A percentile compares a stretch with the other conserved stretches of the same genome.
phyloP scores from a whole-genome alignment of 2,329 filamentous ascomycete species.

The Ophiocordyceps australis region DNA sequence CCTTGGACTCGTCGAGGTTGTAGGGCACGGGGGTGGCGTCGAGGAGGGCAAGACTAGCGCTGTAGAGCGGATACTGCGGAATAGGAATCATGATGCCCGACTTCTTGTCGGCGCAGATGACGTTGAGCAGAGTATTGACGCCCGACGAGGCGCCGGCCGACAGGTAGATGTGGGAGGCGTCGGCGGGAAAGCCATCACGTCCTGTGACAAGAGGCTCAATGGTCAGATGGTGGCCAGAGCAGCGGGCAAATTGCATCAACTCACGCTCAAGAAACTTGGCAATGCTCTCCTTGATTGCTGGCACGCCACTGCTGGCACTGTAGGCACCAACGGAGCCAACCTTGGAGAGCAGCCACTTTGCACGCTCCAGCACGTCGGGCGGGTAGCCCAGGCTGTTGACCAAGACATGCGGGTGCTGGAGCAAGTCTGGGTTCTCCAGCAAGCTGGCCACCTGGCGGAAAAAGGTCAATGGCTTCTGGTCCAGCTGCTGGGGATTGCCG shows the following conservation, averaged over 20 bases:
- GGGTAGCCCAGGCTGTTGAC: slow-evolving; percentile 67
- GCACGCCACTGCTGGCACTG: slow-evolving; percentile 80
- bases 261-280: slow-evolving; percentile 80
- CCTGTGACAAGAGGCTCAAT: slow-evolving; percentile 25
- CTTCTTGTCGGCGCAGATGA: slow-evolving; percentile 62
- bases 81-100: slow-evolving; percentile 87
- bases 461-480: slow-evolving; percentile 98
- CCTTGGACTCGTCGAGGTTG: slow-evolving; percentile 69
- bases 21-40: slow-evolving; percentile 83
- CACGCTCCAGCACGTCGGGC: slow-evolving; percentile 71
- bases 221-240: not conserved
- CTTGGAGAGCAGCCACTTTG: slow-evolving; percentile 60
- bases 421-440: slow-evolving; percentile 71
- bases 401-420: slow-evolving; percentile 71
- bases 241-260: slow-evolving; percentile 13
- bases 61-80: slow-evolving; percentile 96
- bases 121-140: slow-evolving; percentile 81
- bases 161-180: slow-evolving; percentile 71
- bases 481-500: slow-evolving; percentile 94
- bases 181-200: slow-evolving; percentile 75
- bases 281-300: slow-evolving; percentile 73
- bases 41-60: slow-evolving; percentile 72
- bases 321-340: slow-evolving; percentile 91
- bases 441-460: slow-evolving; percentile 93
- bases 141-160: slow-evolving; percentile 84